Percentiles rank a stretch among this genome's conserved stretches.
phyloP scores from a whole-genome alignment of 2,329 filamentous ascomycete genomes.

The Claviceps sp. region DNA sequence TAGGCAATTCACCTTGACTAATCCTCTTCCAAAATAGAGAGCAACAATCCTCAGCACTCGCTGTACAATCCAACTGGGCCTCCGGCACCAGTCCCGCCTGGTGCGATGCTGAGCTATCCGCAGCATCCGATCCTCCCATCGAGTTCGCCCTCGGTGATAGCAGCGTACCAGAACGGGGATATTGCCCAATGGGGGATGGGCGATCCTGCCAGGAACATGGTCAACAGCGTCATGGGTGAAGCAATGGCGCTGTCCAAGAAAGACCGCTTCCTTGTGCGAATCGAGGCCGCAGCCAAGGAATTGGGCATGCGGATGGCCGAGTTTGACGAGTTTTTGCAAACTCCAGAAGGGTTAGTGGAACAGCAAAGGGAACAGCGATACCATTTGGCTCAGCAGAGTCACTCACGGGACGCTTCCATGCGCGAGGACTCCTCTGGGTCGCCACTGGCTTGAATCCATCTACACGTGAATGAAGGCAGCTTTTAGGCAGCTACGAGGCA shows the following conservation, averaged over 20 bases:
- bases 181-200: conserved; percentile 23
- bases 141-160: background rate
- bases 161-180: conserved; percentile 4
- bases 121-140: conserved; percentile 1
- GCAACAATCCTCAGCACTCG: conserved; percentile 26
- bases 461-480: background rate
- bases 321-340: conserved; percentile 30
- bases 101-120: conserved; percentile 11
- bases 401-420: conserved; percentile 6
- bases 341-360: conserved; percentile 14
- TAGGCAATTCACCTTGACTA: background rate
- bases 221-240: conserved; percentile 30
- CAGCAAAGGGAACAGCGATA: conserved; percentile 12
- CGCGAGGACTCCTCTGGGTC: conserved; percentile 5
- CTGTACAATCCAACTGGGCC: conserved; percentile 8
- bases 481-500: background rate
- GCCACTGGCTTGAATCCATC: background rate
- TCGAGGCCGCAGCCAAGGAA: conserved; percentile 41
- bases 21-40: conserved; percentile 19
- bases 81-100: background rate
- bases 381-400: conserved; percentile 11
- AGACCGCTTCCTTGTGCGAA: conserved; percentile 33
- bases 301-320: conserved; percentile 38
- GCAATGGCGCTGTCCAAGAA: conserved; percentile 29
- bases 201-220: conserved; percentile 11